Conservation (phyloP, 139 green algal genomes). For the Picochlorum sp. region DNA sequence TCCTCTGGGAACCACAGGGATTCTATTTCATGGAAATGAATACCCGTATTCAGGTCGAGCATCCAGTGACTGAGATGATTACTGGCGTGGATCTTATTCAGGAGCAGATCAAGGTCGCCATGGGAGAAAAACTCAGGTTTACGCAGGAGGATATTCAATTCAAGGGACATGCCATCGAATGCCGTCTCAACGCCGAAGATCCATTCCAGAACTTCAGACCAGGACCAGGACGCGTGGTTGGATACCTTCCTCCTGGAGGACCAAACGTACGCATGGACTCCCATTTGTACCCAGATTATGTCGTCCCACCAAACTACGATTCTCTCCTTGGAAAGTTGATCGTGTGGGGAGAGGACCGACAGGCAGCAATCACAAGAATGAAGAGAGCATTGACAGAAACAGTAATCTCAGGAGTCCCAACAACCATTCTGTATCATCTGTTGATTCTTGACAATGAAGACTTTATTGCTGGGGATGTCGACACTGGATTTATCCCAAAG, state of each 20-base stretch:
- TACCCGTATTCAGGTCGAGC: conserved; percentile 93
- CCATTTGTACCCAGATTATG: conserved; percentile 93
- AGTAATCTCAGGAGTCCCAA: conserved; percentile 71
- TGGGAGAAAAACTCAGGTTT: conserved; percentile 63
- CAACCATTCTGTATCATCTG: conserved; percentile 81
- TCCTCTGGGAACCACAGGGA: conserved; percentile 85
- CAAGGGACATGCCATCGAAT: conserved; percentile 89
- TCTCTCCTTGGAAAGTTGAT: conserved; percentile 96
- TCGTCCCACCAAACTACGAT: conserved; percentile 94
- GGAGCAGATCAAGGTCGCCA: conserved; percentile 83
- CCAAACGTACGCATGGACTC: conserved; percentile 93
- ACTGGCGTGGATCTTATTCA: conserved; percentile 88
- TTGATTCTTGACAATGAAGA: conserved; percentile 67
- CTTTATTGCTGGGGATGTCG: conserved; percentile 54
- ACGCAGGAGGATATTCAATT: conserved; percentile 82
- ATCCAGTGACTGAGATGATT: conserved; percentile 94
- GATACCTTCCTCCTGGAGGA: conserved; percentile 84
- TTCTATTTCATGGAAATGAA: conserved; percentile 99
- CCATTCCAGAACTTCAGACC: conserved; percentile 85
- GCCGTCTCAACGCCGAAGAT: conserved; percentile 90
- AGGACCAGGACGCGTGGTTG: conserved; percentile 63
- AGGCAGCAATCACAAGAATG: conserved; percentile 75
- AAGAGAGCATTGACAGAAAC: conserved; percentile 62
- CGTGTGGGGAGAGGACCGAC: conserved; percentile 78
- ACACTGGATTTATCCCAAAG: conserved; percentile 82